Evolutionary conservation across 2,329 filamentous ascomycete species (phyloP), one percentile per base, ranked within the genome.

Genomic region (Lanzia echinophila): DNA sequence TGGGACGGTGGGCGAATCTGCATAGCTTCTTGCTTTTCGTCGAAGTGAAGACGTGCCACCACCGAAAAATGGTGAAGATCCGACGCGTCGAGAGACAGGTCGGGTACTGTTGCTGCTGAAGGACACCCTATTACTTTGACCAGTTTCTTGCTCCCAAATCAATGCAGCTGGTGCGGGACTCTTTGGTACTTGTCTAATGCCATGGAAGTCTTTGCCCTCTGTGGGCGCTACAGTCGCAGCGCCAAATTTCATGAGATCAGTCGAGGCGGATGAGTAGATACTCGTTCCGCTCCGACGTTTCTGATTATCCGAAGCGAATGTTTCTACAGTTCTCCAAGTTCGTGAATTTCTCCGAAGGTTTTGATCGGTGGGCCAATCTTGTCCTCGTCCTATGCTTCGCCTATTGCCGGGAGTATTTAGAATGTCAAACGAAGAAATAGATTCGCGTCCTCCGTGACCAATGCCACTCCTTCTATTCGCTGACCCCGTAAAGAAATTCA

Each of bases 51-150:
- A 46, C 31, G 32, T 47, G 12, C 41, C 36, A 1, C 55, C 52
- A 8, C 63, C 61, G 6, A 67, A 67, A 55, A 68, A 68, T 6
- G 65, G 64, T 7, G 63, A 63, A 3, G 58, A 58, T 11, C 64
- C 64, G 3, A 43, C 42, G 11, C 65, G 56, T 43, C 66, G 54
- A 34, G 58, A 62, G 0, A 66, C 53, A 20, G 63, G 63, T 5
- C 61, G 56, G 44, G 54, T 36, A 48, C 45, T 32, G 46, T 54
- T 48, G 49, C 54, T 59, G 24, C 45, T 59, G 22, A 42, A 43
- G 6, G 49, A 53, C 13, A 39, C 24, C 11, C 47, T 44, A 41
- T 28, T 53, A 42, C 17, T 53, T 15, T 17, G 22, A 13, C 50
- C 50, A 0, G 44, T 53, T n/a, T 54, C 52, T 24, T 49, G 32